Percentiles rank a stretch among this genome's conserved stretches.
These are phyloP conservation scores for Ganoderma lingzhi DNA, from an alignment of 1,284 basidiomycete species.

Conservation along the genomic window DNA sequence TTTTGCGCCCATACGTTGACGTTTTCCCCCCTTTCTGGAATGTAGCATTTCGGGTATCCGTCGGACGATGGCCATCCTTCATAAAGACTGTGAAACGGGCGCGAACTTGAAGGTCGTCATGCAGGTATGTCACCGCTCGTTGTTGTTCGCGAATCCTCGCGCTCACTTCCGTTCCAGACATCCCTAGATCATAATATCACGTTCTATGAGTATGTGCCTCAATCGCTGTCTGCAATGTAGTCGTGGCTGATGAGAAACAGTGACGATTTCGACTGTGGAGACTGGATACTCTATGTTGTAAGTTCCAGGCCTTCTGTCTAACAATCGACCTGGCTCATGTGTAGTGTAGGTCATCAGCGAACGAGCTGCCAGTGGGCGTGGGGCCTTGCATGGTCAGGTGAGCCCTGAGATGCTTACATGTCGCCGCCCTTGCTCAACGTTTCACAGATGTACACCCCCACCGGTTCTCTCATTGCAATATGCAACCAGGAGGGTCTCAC, in stretches of 20 bases:
- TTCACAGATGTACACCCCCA: conserved; percentile 75
- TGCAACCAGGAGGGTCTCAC: conserved; percentile 87
- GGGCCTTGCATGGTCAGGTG: conserved; percentile 78
- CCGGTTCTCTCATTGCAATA: conserved; percentile 79
- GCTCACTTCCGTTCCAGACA: conserved; percentile 54
- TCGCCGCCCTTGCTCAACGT: conserved; percentile 1
- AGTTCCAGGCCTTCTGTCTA: conserved; percentile 34
- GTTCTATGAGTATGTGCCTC: conserved; percentile 73
- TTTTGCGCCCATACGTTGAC: not conserved
- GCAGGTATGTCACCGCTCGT: conserved; percentile 57
- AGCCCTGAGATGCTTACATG: conserved; percentile 34
- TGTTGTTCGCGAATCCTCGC: not conserved
- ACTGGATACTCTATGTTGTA: conserved; percentile 85
- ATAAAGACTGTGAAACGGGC: conserved; percentile 46
- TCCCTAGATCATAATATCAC: conserved; percentile 88
- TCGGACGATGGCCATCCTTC: conserved; percentile 42
- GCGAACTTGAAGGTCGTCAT: conserved; percentile 61
- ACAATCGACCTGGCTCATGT: conserved; percentile 6
- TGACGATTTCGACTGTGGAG: conserved; percentile 77
- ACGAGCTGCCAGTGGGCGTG: conserved; percentile 76
- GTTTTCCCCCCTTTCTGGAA: conserved; percentile 1
- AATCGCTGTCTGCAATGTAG: no score
- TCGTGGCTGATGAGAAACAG: conserved; percentile 46
- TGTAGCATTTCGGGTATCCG: conserved; percentile 67
- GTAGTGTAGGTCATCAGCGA: conserved; percentile 54